phyloP scores from a whole-genome alignment of 768 basidiomycete genomes.

The Boletellus ananiceps region DNA sequence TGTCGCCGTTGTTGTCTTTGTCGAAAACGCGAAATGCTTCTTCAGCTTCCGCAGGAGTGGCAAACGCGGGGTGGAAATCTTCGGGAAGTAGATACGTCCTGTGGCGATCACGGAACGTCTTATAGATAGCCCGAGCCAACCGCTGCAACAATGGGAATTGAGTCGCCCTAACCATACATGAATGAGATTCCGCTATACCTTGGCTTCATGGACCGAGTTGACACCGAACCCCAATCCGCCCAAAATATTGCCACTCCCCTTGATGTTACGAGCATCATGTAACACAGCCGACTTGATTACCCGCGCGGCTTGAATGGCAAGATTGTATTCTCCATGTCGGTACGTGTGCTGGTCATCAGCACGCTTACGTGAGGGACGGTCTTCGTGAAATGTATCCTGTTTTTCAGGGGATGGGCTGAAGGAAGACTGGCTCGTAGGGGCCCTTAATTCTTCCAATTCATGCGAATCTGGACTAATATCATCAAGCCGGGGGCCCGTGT shows the following conservation, averaged over 20 bases:
- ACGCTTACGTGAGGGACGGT: constrained; percentile 35
- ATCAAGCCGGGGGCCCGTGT: constrained; percentile 1
- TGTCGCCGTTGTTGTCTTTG: constrained; percentile 71
- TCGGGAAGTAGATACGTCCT: constrained; percentile 58
- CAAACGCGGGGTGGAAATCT: constrained; percentile 70
- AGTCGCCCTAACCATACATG: not conserved
- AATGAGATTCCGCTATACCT: constrained; percentile 35
- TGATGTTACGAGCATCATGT: constrained; percentile 72
- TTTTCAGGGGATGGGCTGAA: constrained; percentile 5
- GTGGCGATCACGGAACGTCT: constrained; percentile 49
- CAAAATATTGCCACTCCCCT: constrained; percentile 42
- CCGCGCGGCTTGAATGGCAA: constrained; percentile 55
- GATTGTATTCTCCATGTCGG: constrained; percentile 34
- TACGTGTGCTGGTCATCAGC: constrained; percentile 16
- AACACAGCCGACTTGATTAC: constrained; percentile 63
- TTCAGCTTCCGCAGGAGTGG: constrained; percentile 50
- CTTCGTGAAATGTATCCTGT: constrained; percentile 28
- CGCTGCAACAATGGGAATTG: constrained; percentile 36
- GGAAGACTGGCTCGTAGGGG: constrained; percentile 7
- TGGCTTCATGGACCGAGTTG: constrained; percentile 59
- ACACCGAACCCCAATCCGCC: constrained; percentile 49
- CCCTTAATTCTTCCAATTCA: constrained; percentile 7
- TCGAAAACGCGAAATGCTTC: constrained; percentile 75
- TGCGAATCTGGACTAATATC: constrained; percentile 7
- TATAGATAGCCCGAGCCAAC: constrained; percentile 64